Evolutionary conservation across 2,329 filamentous ascomycete species (phyloP).

Genomic region (Colletotrichum kahawae): DNA sequence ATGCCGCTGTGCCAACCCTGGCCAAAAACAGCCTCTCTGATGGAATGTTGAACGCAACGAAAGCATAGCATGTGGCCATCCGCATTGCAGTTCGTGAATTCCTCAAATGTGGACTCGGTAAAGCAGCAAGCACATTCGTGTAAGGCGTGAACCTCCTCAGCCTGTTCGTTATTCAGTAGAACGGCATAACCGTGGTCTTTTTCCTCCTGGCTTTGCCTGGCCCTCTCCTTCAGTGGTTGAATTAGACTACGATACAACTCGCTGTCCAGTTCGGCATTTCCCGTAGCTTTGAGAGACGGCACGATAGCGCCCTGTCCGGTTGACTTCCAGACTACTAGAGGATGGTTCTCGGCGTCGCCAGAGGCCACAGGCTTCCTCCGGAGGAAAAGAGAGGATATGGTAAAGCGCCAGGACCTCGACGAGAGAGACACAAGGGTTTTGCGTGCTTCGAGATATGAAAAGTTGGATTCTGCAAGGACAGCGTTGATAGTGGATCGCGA

Average conservation of each 20-base stretch:
- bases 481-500: constrained; percentile 77
- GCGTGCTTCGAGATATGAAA: constrained; percentile 76
- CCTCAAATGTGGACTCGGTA: constrained; percentile 72
- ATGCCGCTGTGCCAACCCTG: constrained; percentile 89
- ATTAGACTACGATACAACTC: constrained; percentile 66
- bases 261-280: constrained; percentile 66
- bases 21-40: constrained; percentile 89
- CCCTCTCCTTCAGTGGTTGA: constrained; percentile 52
- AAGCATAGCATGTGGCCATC: constrained; percentile 79
- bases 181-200: constrained; percentile 59
- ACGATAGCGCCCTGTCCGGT: constrained; percentile 56
- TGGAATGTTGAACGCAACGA: constrained; percentile 79
- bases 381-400: constrained; percentile 73
- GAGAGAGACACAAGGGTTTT: constrained; percentile 72
- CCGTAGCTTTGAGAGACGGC: constrained; percentile 70
- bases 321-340: constrained; percentile 66
- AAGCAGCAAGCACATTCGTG: constrained; percentile 84
- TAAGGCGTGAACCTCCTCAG: constrained; percentile 58
- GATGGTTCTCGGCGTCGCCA: constrained; percentile 63
- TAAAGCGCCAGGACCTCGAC: constrained; percentile 78
- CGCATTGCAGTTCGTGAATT: constrained; percentile 73
- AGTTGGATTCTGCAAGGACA: constrained; percentile 81
- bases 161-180: constrained; percentile 62
- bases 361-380: constrained; percentile 63
- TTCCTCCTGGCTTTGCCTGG: constrained; percentile 48